Conservation (phyloP, 1,284 basidiomycete species). For the Ustilago nuda region DNA sequence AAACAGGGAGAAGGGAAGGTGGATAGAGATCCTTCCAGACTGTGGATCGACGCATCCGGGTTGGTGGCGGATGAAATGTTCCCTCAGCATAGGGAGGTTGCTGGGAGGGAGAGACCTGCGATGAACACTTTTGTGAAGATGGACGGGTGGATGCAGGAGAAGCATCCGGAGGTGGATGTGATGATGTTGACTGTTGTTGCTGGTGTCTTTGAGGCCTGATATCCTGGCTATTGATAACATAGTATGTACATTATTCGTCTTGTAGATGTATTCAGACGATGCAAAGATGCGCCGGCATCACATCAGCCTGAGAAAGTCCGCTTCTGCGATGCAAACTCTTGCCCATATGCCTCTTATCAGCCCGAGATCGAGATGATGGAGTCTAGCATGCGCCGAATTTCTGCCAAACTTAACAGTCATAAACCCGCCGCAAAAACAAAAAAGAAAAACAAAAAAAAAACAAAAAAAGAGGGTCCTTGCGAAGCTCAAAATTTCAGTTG, state of each 20-base stretch:
- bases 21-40: conserved; percentile 40
- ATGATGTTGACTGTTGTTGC: conserved; percentile 66
- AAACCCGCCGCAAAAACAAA: neutral
- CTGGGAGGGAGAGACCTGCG: conserved; percentile 27
- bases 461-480: neutral
- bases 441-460: conserved; percentile 8
- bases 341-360: too few relatives aligned
- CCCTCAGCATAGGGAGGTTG: conserved; percentile 52
- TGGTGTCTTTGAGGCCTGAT: conserved; percentile 54
- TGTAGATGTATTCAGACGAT: neutral
- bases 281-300: too few relatives aligned
- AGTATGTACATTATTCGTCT: neutral
- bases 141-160: conserved; percentile 50
- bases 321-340: neutral
- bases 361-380: too few relatives aligned
- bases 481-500: conserved; percentile 16
- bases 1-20: neutral
- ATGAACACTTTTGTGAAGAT: conserved; percentile 56
- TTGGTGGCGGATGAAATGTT: conserved; percentile 60
- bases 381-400: neutral
- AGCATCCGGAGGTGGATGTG: conserved; percentile 66
- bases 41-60: conserved; percentile 57
- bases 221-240: neutral
- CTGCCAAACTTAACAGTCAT: neutral
- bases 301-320: neutral